Base-by-base conservation (phyloP, 495 filamentous ascomycete genomes). In the Penicillium pancosmium region DNA sequence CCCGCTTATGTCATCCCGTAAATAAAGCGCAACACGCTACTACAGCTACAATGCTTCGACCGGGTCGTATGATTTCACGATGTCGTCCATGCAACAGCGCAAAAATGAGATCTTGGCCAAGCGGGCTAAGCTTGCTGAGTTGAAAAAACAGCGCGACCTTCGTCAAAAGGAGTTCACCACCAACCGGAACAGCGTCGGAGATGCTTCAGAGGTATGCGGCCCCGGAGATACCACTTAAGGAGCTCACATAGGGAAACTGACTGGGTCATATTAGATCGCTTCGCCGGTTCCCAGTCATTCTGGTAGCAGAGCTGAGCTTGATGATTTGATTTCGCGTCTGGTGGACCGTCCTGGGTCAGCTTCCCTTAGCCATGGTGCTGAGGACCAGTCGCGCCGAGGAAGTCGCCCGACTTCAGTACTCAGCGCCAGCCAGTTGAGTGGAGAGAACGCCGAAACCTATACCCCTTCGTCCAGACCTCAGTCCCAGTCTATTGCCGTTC, bases 81-180 rank as follows among this genome's bases (percentile, higher is more conserved):
- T 76, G 73, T 73, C 75, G 50, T 67, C 69, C 44, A 90, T 92
- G 82, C 89, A 93, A 77, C 87, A 91, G 79, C 88, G 92, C 61
- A 88, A 88, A 77, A 92, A 94, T 78, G 94, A 98, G 78, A 95
- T 99, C 66, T 77, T 91, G 47, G 91, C 90, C 60, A 99, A 98
- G 77, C 88, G 87, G 78, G 93, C 92, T 33, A 96, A 90, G 80
- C 91, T 99, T 64, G 93, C 88, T 27, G 95, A 98, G 81, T 83
- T 99, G 62, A 97, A 96, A 74, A 85, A 91, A 56, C 92, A 97
- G 69, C 85, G 93, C 61, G 91, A 93, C 72, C 78, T 92, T 47
- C 82, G 92, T 50, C 84, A 87, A 60, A 88, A 80, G 71, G 91
- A 94, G 71, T 84, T 87, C 62, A 82, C 79, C 41, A 81, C 77